Evolutionary conservation across 768 basidiomycete genomes (phyloP).

Genomic region (Russula brevipes): DNA sequence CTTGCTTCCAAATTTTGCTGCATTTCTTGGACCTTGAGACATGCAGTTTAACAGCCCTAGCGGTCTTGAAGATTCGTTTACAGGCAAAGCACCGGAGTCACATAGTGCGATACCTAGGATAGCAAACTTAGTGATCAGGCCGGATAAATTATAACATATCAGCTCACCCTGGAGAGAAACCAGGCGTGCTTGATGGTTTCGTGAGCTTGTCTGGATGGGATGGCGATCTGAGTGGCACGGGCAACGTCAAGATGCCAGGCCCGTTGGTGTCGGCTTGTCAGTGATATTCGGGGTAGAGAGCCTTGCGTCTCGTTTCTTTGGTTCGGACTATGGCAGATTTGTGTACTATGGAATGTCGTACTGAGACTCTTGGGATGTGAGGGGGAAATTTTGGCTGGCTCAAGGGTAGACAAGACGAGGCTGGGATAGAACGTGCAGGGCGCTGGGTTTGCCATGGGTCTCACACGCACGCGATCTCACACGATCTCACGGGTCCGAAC

Average conservation of each 20-base stretch:
- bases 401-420: slow-evolving; percentile 37
- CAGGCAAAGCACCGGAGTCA: too few species aligned
- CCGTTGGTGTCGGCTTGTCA: slow-evolving; percentile 69
- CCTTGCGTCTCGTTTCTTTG: slow-evolving; percentile 68
- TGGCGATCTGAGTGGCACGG: slow-evolving; percentile 70
- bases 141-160: too few species aligned
- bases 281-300: slow-evolving; percentile 75
- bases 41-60: too few species aligned
- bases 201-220: slow-evolving; percentile 85
- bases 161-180: slow-evolving; percentile 44
- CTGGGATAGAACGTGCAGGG: slow-evolving; percentile 5
- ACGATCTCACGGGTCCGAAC: too few species aligned
- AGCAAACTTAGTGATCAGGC: too few species aligned
- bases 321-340: slow-evolving; percentile 52
- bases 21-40: too few species aligned
- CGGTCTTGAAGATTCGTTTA: too few species aligned
- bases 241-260: slow-evolving; percentile 80
- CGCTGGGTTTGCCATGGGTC: too few species aligned
- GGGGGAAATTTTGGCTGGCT: slow-evolving; percentile 33
- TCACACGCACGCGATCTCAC: too few species aligned
- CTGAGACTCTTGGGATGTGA: slow-evolving; percentile 34
- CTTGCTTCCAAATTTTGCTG: too few species aligned
- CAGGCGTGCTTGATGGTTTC: slow-evolving; percentile 90
- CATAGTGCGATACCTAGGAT: too few species aligned
- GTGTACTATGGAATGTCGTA: slow-evolving; percentile 38